Percentiles rank a stretch among this genome's conserved stretches.
These are phyloP conservation scores for Myxozyma neotropica DNA, from an alignment of 805 yeast species.

Conservation along the genomic window DNA sequence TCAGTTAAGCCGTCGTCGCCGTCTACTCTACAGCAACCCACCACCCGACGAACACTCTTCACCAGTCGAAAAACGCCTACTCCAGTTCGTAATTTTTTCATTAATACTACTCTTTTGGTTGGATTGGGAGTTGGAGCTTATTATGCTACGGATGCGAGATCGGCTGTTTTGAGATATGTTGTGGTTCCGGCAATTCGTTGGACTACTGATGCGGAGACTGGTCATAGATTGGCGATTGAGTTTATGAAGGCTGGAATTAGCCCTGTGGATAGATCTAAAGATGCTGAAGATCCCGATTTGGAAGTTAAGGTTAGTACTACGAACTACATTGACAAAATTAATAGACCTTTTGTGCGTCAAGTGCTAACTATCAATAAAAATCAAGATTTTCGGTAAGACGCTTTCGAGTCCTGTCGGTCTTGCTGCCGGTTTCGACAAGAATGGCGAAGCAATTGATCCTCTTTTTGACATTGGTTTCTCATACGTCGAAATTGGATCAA, in stretches of 20 bases:
- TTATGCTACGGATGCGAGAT: slow-evolving; percentile 73
- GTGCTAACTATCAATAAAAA: no score
- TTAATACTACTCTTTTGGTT: slow-evolving; percentile 22
- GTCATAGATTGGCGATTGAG: slow-evolving; percentile 76
- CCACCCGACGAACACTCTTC: slow-evolving; percentile 11
- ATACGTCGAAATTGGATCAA: slow-evolving; percentile 89
- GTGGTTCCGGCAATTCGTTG: slow-evolving; percentile 75
- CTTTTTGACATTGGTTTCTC: slow-evolving; percentile 79
- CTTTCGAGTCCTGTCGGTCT: slow-evolving; percentile 82
- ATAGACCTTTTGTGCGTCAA: no score
- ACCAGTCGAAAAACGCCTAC: slow-evolving; percentile 19
- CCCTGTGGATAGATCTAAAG: slow-evolving; percentile 53
- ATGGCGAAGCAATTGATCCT: slow-evolving; percentile 87
- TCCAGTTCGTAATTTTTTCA: slow-evolving; percentile 31
- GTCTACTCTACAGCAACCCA: not conserved
- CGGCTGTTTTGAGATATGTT: slow-evolving; percentile 79
- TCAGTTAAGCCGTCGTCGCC: not conserved
- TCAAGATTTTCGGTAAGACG: slow-evolving; percentile 58
- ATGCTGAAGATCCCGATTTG: slow-evolving; percentile 54
- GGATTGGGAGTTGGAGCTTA: slow-evolving; percentile 47
- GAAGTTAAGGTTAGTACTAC: slow-evolving; percentile 48
- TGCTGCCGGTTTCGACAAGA: slow-evolving; percentile 95
- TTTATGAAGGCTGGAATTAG: slow-evolving; percentile 67
- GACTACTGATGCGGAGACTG: slow-evolving; percentile 78
- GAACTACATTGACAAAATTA: no score